Conservation (phyloP, 345 rosid genomes). For the Citrus reticulata region DNA sequence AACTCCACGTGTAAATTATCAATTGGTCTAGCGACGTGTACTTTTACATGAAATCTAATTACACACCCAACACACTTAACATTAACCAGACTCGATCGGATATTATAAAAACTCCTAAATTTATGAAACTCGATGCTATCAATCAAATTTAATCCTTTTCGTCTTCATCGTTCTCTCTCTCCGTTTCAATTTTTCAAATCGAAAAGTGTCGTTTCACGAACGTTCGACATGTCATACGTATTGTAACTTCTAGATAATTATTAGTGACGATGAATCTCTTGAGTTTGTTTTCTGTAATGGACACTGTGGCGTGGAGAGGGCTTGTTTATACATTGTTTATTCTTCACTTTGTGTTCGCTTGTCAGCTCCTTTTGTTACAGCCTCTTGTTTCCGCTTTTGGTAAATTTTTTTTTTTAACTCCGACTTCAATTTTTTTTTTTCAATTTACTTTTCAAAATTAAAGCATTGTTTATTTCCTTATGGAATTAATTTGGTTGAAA, state of each 20-base stretch:
- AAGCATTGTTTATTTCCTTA: background rate
- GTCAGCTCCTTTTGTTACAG: constrained; percentile 85
- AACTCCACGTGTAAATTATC: constrained; percentile 33
- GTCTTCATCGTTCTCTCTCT: background rate
- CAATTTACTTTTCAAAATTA: no score
- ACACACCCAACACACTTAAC: no score
- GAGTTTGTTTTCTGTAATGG: constrained; percentile 37
- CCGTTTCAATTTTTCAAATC: background rate
- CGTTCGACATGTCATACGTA: background rate
- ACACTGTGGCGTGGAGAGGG: constrained; percentile 81
- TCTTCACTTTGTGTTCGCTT: constrained; percentile 68
- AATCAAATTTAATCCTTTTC: no score
- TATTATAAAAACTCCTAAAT: background rate
- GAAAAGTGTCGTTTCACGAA: no score
- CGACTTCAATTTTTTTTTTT: background rate
- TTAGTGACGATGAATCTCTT: constrained; percentile 32
- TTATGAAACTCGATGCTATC: background rate
- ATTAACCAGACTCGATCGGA: background rate
- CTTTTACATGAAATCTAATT: constrained; percentile 17
- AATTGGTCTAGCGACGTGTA: constrained; percentile 58
- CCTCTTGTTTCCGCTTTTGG: constrained; percentile 92
- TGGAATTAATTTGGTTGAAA: background rate
- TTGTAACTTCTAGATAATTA: constrained; percentile 3
- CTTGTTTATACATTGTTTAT: constrained; percentile 49
- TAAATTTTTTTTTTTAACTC: background rate